Conservation (phyloP, 2,329 filamentous ascomycete species). For the Ophiostoma sp. region DNA sequence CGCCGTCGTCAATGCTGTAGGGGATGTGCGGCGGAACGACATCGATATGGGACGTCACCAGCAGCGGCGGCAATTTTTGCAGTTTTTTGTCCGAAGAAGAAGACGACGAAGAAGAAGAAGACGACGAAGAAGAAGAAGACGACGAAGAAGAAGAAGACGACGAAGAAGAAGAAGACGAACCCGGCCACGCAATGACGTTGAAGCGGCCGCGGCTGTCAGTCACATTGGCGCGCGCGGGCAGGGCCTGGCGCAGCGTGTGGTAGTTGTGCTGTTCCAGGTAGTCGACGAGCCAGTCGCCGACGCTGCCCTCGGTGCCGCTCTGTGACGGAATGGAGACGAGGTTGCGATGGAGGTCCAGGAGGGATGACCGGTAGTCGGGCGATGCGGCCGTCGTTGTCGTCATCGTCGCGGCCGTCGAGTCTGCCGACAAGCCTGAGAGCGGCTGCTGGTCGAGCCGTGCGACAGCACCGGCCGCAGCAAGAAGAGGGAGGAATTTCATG, state of each 20-base stretch:
- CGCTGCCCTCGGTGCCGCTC: constrained; percentile 60
- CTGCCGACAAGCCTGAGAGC: background rate
- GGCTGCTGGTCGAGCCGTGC: constrained; percentile 9
- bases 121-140: background rate
- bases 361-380: constrained; percentile 42
- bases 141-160: background rate
- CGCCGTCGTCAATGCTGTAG: constrained; percentile 53
- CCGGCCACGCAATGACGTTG: constrained; percentile 69
- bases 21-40: constrained; percentile 67
- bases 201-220: constrained; percentile 46
- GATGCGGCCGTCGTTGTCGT: background rate
- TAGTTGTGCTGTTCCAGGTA: constrained; percentile 55
- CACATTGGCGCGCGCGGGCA: constrained; percentile 34
- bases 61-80: constrained; percentile 44
- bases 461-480: background rate
- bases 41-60: constrained; percentile 81
- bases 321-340: constrained; percentile 72
- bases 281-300: constrained; percentile 62
- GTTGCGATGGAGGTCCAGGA: constrained; percentile 68
- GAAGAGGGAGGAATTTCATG: constrained; percentile 7
- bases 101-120: background rate
- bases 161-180: too few relatives aligned
- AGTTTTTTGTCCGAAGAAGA: background rate
- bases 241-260: constrained; percentile 39
- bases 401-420: background rate